phyloP scores from a whole-genome alignment of 208 protist species.

The Pavlovales sp. region DNA sequence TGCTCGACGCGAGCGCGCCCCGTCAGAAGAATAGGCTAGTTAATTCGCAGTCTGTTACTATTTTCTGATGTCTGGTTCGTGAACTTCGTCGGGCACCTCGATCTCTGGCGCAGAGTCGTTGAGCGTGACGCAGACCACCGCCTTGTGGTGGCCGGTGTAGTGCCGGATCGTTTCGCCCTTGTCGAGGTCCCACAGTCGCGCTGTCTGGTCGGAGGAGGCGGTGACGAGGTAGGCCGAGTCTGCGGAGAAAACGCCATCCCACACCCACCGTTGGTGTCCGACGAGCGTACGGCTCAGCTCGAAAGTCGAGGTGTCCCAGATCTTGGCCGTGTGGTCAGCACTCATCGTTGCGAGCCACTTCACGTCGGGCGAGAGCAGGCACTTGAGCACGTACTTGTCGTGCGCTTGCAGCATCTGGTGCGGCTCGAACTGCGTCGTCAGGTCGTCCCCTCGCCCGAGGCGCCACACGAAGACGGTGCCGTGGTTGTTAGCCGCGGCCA shows the following conservation, averaged over 20 bases:
- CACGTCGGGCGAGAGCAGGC: constrained; percentile 65
- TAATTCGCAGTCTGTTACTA: too few species aligned
- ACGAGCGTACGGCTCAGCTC: constrained; percentile 15
- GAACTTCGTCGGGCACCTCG: too few species aligned
- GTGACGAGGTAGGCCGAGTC: constrained; percentile 79
- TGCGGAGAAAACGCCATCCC: constrained; percentile 76
- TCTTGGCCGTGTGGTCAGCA: constrained; percentile 72
- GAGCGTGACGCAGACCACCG: constrained; percentile 57
- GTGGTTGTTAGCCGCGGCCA: constrained; percentile 68
- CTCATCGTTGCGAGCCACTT: constrained; percentile 72
- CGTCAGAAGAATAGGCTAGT: too few species aligned
- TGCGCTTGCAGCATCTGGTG: constrained; percentile 59
- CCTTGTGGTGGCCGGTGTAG: constrained; percentile 76
- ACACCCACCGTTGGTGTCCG: constrained; percentile 77
- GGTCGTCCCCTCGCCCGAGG: not conserved
- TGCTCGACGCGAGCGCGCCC: too few species aligned
- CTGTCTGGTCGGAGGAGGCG: constrained; percentile 71
- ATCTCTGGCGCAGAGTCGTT: constrained; percentile 46
- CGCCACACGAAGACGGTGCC: constrained; percentile 53
- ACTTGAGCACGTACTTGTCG: constrained; percentile 70
- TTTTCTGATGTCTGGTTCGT: too few species aligned
- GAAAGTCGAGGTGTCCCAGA: constrained; percentile 67
- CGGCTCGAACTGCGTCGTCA: constrained; percentile 16
- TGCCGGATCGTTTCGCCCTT: constrained; percentile 66
- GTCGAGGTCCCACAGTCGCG: constrained; percentile 73